Evolutionary conservation across 176 grass and related monocot species (phyloP).

Genomic region (Carex cristatella): DNA sequence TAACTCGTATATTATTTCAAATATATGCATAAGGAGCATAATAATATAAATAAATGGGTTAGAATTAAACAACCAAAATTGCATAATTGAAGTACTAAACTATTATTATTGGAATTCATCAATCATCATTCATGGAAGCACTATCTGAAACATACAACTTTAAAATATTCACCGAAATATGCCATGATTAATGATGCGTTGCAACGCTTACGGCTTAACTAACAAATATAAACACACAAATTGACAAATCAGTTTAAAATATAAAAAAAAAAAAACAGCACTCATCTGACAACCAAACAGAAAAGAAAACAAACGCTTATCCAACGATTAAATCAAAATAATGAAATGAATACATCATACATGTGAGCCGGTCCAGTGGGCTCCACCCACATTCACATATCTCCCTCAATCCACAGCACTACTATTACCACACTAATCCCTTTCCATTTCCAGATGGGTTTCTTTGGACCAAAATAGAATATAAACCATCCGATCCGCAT

Average conservation of each 20-base stretch:
- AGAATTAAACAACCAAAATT: background rate
- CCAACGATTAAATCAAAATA: constrained; percentile 8
- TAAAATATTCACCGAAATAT: background rate
- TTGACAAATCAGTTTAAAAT: background rate
- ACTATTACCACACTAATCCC: background rate
- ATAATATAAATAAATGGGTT: background rate
- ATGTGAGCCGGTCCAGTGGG: constrained; percentile 17
- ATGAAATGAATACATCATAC: background rate
- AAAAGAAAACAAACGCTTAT: background rate
- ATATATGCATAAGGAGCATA: background rate
- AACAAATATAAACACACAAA: background rate
- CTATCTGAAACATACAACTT: background rate
- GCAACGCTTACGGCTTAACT: background rate
- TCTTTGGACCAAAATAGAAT: too few species aligned
- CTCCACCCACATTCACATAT: constrained; percentile 38
- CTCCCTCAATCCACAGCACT: constrained; percentile 18
- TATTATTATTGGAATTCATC: background rate
- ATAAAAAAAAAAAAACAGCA: background rate
- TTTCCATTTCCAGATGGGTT: background rate
- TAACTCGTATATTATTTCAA: too few species aligned
- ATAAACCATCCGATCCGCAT: too few species aligned
- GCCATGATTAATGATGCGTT: background rate
- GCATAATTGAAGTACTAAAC: background rate
- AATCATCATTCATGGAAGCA: constrained; percentile 6
- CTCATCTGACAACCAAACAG: background rate